Evolutionary conservation across 2,329 filamentous ascomycete species (phyloP), one percentile per base, ranked within the genome.

Genomic region (Pestalotiopsis sp.): DNA sequence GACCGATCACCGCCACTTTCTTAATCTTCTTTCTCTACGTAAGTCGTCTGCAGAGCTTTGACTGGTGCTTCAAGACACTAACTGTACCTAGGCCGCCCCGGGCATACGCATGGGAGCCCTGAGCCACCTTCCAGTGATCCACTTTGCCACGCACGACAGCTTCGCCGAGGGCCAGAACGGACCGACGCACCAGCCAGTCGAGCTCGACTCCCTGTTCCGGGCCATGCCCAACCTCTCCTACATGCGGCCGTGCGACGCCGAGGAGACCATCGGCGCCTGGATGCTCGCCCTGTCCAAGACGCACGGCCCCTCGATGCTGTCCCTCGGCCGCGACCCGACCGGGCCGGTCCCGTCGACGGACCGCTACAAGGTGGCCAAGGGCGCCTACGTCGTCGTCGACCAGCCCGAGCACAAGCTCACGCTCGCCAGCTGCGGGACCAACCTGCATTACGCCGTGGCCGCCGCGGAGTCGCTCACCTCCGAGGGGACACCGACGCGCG

Each of bases 131-230:
- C 83, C 85, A 59, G 78, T 81, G 13, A 86, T 88, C 67, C 86
- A 88, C 71, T 76, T 82, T 38, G 86, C 85, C 0, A 88, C 86
- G 0, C 86, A 88, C 73, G 86, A 88, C 77, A 83, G 80, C 2
- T 84, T 87, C 61, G 86, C 84, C 20, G 84, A 81, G 70, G 86
- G 86, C 4, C 84, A 88, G 71, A 84, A 88, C 70, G 86, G 86
- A 0, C 86, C 85, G 1, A 88, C 86, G 0, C 86, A 88, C 70
- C 86, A 88, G 72, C 85, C 86, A 1, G 83, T 88, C 49, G 86
- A 84, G 63, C 74, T 87, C 0, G 82, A 83, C 38, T 77, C 82
- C 0, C 75, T 88, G 2, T 88, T 84, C 71, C 83, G 86, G 2
- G 82, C 86, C 9, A 88, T 88, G 86, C 86, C 86, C 0, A 86